These are phyloP conservation scores for Sphaerosporella brunnea DNA, from an alignment of 495 filamentous ascomycete species.

Conservation along the genomic window DNA sequence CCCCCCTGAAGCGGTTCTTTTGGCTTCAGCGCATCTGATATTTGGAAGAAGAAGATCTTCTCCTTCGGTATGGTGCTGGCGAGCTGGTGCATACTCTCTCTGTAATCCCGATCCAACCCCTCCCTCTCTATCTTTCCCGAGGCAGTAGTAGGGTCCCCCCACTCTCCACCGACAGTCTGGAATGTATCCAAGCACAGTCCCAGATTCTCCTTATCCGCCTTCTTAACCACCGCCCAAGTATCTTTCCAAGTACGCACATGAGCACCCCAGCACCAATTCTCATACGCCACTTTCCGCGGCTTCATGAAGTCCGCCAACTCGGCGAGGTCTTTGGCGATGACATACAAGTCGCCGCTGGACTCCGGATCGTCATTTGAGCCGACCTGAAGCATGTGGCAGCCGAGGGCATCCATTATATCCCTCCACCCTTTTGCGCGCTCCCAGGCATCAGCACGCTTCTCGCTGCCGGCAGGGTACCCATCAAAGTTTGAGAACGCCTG, in stretches of 20 bases:
- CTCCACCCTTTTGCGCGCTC: conserved; percentile 50
- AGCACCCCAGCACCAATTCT: conserved; percentile 76
- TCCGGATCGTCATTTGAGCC: conserved; percentile 49
- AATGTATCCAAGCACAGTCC: conserved; percentile 72
- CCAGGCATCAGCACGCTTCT: conserved; percentile 48
- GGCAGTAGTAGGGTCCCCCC: conserved; percentile 50
- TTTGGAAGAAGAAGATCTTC: conserved; percentile 62
- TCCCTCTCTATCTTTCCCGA: conserved; percentile 40
- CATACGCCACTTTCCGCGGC: conserved; percentile 46
- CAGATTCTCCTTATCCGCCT: conserved; percentile 44
- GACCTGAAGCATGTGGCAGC: conserved; percentile 41
- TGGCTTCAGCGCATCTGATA: conserved; percentile 59
- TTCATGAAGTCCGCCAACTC: conserved; percentile 48
- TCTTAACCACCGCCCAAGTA: conserved; percentile 48
- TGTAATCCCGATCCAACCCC: conserved; percentile 31
- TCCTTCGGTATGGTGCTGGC: conserved; percentile 40
- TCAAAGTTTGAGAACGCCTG: conserved; percentile 72
- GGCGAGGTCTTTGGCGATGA: conserved; percentile 43
- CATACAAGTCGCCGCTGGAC: conserved; percentile 32
- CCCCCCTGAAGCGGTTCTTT: conserved; percentile 35
- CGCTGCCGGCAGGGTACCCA: conserved; percentile 51
- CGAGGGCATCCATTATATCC: conserved; percentile 49
- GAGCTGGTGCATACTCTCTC: conserved; percentile 37
- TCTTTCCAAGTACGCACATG: conserved; percentile 49
- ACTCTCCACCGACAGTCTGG: conserved; percentile 59